phyloP scores from a whole-genome alignment of 2,329 filamentous ascomycete species.

The Diaporthe nobilis region DNA sequence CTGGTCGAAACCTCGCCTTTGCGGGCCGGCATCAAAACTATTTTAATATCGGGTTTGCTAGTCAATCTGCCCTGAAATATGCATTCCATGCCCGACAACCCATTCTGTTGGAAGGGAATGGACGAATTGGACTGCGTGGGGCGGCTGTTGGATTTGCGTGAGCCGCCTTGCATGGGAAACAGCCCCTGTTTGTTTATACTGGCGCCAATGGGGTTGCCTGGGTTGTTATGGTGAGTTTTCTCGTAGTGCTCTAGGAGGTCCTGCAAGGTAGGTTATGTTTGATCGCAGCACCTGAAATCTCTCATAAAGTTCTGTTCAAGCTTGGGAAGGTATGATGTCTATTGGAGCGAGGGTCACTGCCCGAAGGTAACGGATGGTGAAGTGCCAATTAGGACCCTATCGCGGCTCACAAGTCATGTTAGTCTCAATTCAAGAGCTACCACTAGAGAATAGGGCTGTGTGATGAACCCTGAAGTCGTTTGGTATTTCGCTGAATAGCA shows the following conservation, averaged over 20 bases:
- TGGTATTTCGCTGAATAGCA: no score
- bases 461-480: no score
- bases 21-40: neutral
- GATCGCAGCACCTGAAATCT: constrained; percentile 95
- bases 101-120: no score
- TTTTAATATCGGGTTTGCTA: neutral
- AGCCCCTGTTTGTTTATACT: constrained; percentile 31
- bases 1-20: neutral
- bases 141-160: constrained; percentile 36
- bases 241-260: constrained; percentile 97
- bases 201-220: constrained; percentile 47
- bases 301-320: constrained; percentile 98
- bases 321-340: constrained; percentile 95
- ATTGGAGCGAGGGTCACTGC: constrained; percentile 91
- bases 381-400: constrained; percentile 96
- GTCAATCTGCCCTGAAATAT: no score
- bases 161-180: constrained; percentile 34
- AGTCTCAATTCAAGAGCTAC: constrained; percentile 43
- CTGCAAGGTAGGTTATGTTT: constrained; percentile 90
- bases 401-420: constrained; percentile 47
- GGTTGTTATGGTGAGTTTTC: constrained; percentile 42
- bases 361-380: constrained; percentile 75
- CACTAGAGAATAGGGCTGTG: neutral
- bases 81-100: no score
- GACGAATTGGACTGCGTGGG: constrained; percentile 28